These are phyloP conservation scores for Escallonia herrerae DNA, from an alignment of 129 eudicot genomes.

Conservation along the genomic window DNA sequence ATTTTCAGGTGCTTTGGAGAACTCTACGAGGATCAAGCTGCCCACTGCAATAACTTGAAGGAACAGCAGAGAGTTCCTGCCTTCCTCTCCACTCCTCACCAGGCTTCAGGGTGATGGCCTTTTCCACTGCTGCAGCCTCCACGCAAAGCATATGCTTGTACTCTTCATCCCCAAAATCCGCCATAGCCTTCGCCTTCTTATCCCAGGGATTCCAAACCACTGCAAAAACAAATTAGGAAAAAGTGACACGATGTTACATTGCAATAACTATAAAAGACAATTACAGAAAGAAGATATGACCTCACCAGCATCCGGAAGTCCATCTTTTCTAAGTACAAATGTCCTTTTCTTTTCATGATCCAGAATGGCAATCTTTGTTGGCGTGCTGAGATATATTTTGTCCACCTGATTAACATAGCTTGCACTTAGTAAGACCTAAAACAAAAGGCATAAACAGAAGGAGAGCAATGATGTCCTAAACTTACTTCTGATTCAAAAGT, in stretches of 20 bases:
- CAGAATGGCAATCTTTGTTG: conserved; percentile 58
- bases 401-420: conserved; percentile 46
- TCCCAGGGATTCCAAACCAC: conserved; percentile 99
- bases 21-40: conserved; percentile 70
- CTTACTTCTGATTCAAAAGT: conserved; percentile 78
- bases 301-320: conserved; percentile 88
- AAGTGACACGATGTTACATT: background rate
- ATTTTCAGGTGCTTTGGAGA: conserved; percentile 29
- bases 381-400: conserved; percentile 73
- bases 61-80: conserved; percentile 76
- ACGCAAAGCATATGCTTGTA: conserved; percentile 85
- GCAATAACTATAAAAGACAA: background rate
- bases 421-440: conserved; percentile 3
- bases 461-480: conserved; percentile 9
- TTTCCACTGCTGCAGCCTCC: conserved; percentile 80
- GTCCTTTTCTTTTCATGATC: conserved; percentile 80
- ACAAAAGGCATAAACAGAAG: background rate
- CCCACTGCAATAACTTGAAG: conserved; percentile 83
- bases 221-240: conserved; percentile 9
- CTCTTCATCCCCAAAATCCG: conserved; percentile 76
- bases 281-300: background rate
- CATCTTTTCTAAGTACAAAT: conserved; percentile 64
- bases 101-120: conserved; percentile 68
- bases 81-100: conserved; percentile 93
- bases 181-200: conserved; percentile 72